These are phyloP conservation scores for Aspergillus calidoustus DNA, from an alignment of 2,329 filamentous ascomycete species.

Conservation along the genomic window DNA sequence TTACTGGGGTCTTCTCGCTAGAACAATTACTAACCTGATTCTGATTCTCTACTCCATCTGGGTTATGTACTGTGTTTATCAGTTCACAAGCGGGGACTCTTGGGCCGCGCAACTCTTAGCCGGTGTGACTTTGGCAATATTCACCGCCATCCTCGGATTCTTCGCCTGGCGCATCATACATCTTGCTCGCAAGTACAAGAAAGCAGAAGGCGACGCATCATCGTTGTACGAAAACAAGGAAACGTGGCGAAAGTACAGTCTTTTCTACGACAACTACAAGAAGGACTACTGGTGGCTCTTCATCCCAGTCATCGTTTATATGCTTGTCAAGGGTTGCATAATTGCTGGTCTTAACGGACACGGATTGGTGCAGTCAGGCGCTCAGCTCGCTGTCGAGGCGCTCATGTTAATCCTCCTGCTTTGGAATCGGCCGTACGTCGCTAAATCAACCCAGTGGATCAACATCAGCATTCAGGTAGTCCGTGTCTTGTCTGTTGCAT, in stretches of 20 bases:
- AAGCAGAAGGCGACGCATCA: conserved; percentile 71
- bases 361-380: conserved; percentile 78
- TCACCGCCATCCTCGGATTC: conserved; percentile 79
- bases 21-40: conserved; percentile 87
- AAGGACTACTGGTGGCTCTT: conserved; percentile 98
- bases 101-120: conserved; percentile 89
- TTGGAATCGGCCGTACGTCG: conserved; percentile 85
- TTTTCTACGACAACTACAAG: conserved; percentile 97
- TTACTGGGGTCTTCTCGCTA: conserved; percentile 92
- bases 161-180: conserved; percentile 84
- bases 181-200: conserved; percentile 74
- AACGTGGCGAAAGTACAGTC: conserved; percentile 91
- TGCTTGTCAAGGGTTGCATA: conserved; percentile 84
- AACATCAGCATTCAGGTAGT: conserved; percentile 91
- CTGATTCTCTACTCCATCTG: conserved; percentile 91
- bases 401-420: conserved; percentile 78
- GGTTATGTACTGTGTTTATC: conserved; percentile 94
- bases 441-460: conserved; percentile 86
- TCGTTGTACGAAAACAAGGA: conserved; percentile 86
- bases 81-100: conserved; percentile 91
- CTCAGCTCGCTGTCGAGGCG: conserved; percentile 79
- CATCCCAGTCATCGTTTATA: conserved; percentile 84
- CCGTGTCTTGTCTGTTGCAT: conserved; percentile 83
- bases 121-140: conserved; percentile 76
- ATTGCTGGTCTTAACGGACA: conserved; percentile 85